phyloP scores from a whole-genome alignment of 2,329 filamentous ascomycete species.

The Colletotrichum aenigma region DNA sequence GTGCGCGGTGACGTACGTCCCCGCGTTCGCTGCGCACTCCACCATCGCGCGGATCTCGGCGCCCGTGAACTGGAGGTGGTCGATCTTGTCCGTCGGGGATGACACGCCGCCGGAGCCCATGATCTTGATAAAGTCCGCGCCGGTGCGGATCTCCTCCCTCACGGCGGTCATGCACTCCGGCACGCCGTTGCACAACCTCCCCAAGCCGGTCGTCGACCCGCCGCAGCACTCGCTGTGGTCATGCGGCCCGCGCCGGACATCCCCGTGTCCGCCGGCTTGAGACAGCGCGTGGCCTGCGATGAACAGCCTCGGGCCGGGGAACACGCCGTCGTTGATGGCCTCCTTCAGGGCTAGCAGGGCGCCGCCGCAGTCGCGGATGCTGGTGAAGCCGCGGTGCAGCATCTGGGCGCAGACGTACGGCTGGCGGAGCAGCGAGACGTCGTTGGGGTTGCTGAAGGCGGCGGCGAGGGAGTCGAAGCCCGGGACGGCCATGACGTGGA shows the following conservation, averaged over 20 bases:
- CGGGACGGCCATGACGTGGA: slow-evolving; percentile 31
- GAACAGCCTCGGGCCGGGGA: slow-evolving; percentile 60
- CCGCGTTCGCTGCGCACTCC: slow-evolving; percentile 50
- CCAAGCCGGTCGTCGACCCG: slow-evolving; percentile 43
- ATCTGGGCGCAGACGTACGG: slow-evolving; percentile 54
- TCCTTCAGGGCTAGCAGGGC: slow-evolving; percentile 58
- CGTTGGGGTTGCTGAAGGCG: slow-evolving; percentile 33
- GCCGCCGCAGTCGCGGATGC: slow-evolving; percentile 62
- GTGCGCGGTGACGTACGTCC: slow-evolving; percentile 62
- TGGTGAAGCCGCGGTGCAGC: slow-evolving; percentile 63
- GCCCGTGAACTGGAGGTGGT: slow-evolving; percentile 59
- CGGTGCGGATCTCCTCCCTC: slow-evolving; percentile 58
- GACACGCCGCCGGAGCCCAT: slow-evolving; percentile 64
- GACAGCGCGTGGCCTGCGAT: slow-evolving; percentile 57
- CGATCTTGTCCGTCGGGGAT: slow-evolving; percentile 57
- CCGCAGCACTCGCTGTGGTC: slow-evolving; percentile 49
- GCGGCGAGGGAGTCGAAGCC: slow-evolving; percentile 29
- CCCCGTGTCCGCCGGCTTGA: slow-evolving; percentile 64
- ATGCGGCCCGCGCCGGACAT: slow-evolving; percentile 50
- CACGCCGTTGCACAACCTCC: slow-evolving; percentile 57
- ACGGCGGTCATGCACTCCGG: slow-evolving; percentile 56
- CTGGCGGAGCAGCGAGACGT: slow-evolving; percentile 48
- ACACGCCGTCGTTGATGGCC: slow-evolving; percentile 58
- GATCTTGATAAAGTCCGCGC: slow-evolving; percentile 67
- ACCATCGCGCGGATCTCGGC: slow-evolving; percentile 61